Evolutionary conservation across 495 filamentous ascomycete species (phyloP), one percentile per base, ranked within the genome.

Genomic region (Chlorociboria aeruginascens): DNA sequence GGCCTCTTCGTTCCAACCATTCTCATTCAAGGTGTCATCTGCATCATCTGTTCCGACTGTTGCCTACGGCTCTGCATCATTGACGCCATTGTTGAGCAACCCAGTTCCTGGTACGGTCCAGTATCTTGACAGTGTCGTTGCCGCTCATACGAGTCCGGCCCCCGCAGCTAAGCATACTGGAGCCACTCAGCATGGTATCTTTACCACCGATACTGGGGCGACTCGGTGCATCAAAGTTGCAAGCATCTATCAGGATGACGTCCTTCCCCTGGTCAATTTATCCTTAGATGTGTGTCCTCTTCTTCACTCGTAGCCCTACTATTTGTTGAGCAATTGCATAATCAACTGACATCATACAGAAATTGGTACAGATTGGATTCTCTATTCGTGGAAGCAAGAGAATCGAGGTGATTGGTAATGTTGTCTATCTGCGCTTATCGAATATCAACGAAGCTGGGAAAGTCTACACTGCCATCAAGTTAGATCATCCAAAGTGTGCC

Each of bases 401-500:
- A 8, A 30, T 63, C 7, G 51, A 63, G 12, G 35, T 59, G 1
- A 43, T 47, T 29, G 53, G 49, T 9, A 58, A 58, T 36, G 58
- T 55, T 34, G 65, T 79, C n/a, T 79, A 72, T 53, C 57, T 82
- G 44, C 70, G 64, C 3, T 73, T 81, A 51, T 60, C 66, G 11
- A 74, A 84, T 50, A 72, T 82, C 38, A 67, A 69, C 45, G 76
- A 81, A 54, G 70, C 77, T 29, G 69, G 62, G 36, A 66, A 66
- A 16, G 63, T 70, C 13, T 66, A 69, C 48, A 59, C 66, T 30
- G 70, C 69, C 12, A 53, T 75, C 37, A 58, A 65, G 7, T 52
- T 68, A 31, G 58, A 65, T 39, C 58, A 62, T 45, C 63, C 58
- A 33, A 43, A 31, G 1, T 82, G 77, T 71, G 46, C 55, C 31